Evolutionary conservation across 441 rosid genomes (phyloP), one percentile per base, ranked within the genome.

Genomic region (Mallotus japonicus): DNA sequence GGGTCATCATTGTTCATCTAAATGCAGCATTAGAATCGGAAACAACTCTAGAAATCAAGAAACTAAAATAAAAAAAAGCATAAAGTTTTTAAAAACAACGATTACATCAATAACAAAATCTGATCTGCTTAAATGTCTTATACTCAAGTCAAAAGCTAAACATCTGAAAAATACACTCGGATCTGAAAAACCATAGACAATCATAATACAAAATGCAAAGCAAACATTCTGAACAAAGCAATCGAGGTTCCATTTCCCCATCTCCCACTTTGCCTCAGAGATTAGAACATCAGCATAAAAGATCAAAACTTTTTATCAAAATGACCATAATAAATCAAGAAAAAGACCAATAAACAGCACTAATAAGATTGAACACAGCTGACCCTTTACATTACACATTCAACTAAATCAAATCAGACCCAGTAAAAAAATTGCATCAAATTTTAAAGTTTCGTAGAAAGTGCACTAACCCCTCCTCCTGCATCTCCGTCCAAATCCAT

Each of bases 401-500:
- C 15, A 22, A 59, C 24, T 59, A 12, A 16, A 59, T 50, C 40
- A 67, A 44, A 71, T 59, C 62, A 71, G 65, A 20, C 22, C 20
- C 62, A 60, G 20, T 12, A 61, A 54, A 17, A 42, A 22, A 3
- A 46, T 7, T n/a, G 13, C 51, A 67, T 0, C 46, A 12, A 56
- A 37, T 37, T 37, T 12, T 56, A 5, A 73, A 73, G 70, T 28
- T 34, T 47, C 9, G 13, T 11, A 19, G 19, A 3, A 37, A 44
- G 5, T 40, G 17, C 15, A 77, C 80, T 56, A 34, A 77, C 80
- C 70, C 73, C 51, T 66, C 17, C 54, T 37, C 46, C 63, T 37
- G 73, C 59, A 56, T 63, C 80, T 62, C 66, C 80, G 34, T 77
- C 70, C 68, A 54, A 40, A 40, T 69, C 76, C 80, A 77, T 77